A percentile compares a stretch with the other conserved stretches of the same genome.
These are phyloP conservation scores for Colletotrichum musicola DNA, from an alignment of 2,329 filamentous ascomycete species.

Conservation along the genomic window DNA sequence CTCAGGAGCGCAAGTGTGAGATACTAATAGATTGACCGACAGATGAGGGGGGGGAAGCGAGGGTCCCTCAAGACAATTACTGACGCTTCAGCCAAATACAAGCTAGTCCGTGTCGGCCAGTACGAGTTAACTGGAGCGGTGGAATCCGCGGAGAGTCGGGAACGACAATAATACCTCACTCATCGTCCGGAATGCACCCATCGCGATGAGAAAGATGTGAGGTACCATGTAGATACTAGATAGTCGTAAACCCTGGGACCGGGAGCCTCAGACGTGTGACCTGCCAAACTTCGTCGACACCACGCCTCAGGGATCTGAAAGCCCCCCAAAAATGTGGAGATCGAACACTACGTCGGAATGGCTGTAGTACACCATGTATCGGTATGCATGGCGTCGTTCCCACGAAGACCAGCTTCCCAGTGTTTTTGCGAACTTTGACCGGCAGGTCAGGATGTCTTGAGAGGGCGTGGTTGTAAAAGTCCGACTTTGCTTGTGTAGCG, in stretches of 20 bases:
- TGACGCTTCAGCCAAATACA: slow-evolving; percentile 15
- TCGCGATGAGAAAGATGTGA: slow-evolving; percentile 11
- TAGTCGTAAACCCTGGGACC: slow-evolving; percentile 1
- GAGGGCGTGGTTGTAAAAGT: slow-evolving; percentile 22
- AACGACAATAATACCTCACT: slow-evolving; percentile 23
- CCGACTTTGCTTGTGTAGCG: neutral
- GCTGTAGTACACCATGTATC: slow-evolving; percentile 1
- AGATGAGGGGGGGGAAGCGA: neutral
- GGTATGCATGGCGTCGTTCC: neutral
- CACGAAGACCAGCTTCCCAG: slow-evolving; percentile 2
- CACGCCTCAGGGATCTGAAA: neutral
- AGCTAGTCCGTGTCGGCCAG: neutral
- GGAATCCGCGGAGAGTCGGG: neutral
- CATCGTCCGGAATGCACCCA: slow-evolving; percentile 20
- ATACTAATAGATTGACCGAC: neutral
- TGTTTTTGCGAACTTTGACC: neutral
- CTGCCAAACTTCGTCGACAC: slow-evolving; percentile 18
- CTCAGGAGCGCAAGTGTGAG: neutral
- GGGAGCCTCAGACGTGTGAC: slow-evolving; percentile 1
- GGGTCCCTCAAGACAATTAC: neutral
- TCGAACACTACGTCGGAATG: slow-evolving; percentile 3
- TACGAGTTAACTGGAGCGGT: neutral
- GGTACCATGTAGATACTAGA: neutral
- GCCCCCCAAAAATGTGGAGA: slow-evolving; percentile 7
- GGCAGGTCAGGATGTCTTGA: neutral